These are phyloP conservation scores for Physocladia obscura DNA, from an alignment of 192 early-diverging fungal species.

Conservation along the genomic window DNA sequence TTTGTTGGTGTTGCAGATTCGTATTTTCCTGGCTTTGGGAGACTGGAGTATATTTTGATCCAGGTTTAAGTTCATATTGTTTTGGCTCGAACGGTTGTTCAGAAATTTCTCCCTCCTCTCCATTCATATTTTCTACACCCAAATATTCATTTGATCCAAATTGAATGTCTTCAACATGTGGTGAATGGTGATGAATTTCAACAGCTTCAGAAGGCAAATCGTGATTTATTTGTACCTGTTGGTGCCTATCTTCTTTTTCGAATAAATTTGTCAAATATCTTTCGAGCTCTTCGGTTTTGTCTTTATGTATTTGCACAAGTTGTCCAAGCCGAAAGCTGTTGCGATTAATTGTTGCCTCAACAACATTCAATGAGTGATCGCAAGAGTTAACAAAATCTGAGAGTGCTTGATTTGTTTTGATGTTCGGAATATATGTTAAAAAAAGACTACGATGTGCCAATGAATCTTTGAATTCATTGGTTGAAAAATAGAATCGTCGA, in stretches of 20 bases:
- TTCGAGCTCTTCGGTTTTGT: constrained; percentile 15
- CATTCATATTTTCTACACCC: neutral
- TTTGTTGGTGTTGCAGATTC: too few species aligned
- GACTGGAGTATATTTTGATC: too few species aligned
- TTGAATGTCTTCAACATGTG: too few species aligned
- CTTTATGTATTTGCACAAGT: neutral
- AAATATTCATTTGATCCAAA: too few species aligned
- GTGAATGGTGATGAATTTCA: too few species aligned
- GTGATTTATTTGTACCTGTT: too few species aligned
- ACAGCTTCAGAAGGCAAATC: too few species aligned
- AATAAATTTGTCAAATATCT: neutral
- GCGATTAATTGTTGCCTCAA: constrained; percentile 14
- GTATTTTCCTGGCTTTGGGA: too few species aligned
- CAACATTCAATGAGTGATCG: neutral
- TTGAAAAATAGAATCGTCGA: constrained; percentile 11
- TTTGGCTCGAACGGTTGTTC: neutral
- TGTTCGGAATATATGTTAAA: constrained; percentile 17
- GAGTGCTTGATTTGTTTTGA: constrained; percentile 2
- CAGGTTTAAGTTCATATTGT: too few species aligned
- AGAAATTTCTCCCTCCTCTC: neutral
- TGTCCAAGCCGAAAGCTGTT: constrained; percentile 1
- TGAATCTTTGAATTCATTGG: neutral
- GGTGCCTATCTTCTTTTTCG: neutral
- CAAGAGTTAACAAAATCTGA: neutral
- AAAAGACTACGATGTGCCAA: constrained; percentile 11